Base-by-base conservation (phyloP, 2,329 filamentous ascomycete species). In the Eutypella sp. region DNA sequence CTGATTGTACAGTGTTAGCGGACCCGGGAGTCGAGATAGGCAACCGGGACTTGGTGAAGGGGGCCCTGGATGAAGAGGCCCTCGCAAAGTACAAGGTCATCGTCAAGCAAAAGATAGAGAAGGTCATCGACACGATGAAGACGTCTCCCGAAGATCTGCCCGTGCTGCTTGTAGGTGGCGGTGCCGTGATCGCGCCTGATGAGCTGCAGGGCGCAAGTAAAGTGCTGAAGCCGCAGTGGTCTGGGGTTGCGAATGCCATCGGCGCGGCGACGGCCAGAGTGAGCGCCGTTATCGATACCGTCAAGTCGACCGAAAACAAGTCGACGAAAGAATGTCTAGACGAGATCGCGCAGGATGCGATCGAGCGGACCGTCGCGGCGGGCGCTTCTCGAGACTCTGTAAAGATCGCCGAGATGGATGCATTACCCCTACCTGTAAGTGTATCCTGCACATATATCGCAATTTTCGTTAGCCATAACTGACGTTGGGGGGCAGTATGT, bases 121-220 rank as follows among this genome's bases (percentile, higher is more conserved):
- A 55, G 43, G 56, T 61, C 2, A 74, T 84, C 22, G 81, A 84
- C 56, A 77, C 69, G 2, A 82, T 82, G 72, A 84, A 84, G 57
- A 81, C 76, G 0, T 80, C 79, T 0, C 76, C 78, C 0, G 73
- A 74, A n/a, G 74, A 81, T 27, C 49, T 82, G 1, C 74, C 78
- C 0, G 79, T 84, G 0, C 60, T 85, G 1, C 72, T 85, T 1
- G 82, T 85, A 0, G 82, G 82, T 7, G 82, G 82, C 0, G 82
- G 82, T 4, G 78, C 80, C 1, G 67, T 84, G 9, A 71, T 84
- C 37, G 74, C 76, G 0, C 79, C 79, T 0, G 67, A 76, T 29
- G 60, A 70, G n/a, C 65, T 84, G 0, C 64, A 66, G 25, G 80
- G 80, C 1, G 79, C 79, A 8, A 78, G 75, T 48, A 67, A 64